phyloP scores from a whole-genome alignment of 306 rosid genomes.

The Pueraria montana region DNA sequence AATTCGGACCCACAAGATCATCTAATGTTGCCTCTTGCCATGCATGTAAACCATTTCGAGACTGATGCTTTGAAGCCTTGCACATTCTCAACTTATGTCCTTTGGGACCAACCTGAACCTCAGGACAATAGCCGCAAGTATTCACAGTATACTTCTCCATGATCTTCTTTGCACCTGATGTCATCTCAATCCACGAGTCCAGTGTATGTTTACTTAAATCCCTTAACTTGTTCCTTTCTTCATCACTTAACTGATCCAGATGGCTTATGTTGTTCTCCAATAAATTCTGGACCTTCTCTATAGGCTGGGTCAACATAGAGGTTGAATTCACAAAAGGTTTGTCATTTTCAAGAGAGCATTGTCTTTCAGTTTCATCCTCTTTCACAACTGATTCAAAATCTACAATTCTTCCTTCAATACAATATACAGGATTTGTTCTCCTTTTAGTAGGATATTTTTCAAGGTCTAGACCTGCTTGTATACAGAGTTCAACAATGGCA shows the following conservation, averaged over 20 bases:
- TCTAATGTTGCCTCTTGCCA: constrained; percentile 91
- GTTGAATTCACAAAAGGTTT: constrained; percentile 35
- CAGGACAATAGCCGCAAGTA: constrained; percentile 89
- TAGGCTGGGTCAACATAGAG: constrained; percentile 26
- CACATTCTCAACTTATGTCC: constrained; percentile 95
- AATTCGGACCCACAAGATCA: constrained; percentile 74
- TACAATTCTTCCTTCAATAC: constrained; percentile 88
- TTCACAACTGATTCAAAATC: constrained; percentile 71
- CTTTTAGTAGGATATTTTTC: constrained; percentile 71
- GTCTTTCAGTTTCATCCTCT: constrained; percentile 46
- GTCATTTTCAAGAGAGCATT: constrained; percentile 32
- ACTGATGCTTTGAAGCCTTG: constrained; percentile 89
- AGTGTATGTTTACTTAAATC: constrained; percentile 60
- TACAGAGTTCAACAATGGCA: constrained; percentile 84
- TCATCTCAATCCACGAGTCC: constrained; percentile 85
- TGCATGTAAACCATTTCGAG: constrained; percentile 89
- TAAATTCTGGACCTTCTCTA: constrained; percentile 46
- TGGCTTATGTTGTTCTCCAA: constrained; percentile 38
- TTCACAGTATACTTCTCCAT: constrained; percentile 77
- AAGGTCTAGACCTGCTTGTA: constrained; percentile 86
- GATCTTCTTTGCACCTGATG: constrained; percentile 69
- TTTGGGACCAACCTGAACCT: constrained; percentile 88
- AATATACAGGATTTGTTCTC: constrained; percentile 84
- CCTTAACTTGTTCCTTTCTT: constrained; percentile 46
- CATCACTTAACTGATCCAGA: constrained; percentile 49